These are phyloP conservation scores for Straminergon stramineum DNA, from an alignment of 225 moss, liverwort and hornwort species.

Conservation along the genomic window DNA sequence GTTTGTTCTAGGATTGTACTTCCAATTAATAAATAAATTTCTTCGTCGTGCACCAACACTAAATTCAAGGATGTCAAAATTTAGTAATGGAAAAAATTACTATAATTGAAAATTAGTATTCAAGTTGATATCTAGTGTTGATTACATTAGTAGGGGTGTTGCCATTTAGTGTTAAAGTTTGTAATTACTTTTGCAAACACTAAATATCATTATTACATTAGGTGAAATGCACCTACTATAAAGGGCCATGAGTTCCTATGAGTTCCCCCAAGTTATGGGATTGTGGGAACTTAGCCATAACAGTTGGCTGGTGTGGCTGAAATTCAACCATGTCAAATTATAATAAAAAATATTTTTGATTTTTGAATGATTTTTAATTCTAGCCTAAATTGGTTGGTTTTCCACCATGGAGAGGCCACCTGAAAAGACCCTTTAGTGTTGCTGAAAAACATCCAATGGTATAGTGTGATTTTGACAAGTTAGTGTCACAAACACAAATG, in stretches of 20 bases:
- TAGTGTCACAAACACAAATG: background rate
- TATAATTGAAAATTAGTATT: background rate
- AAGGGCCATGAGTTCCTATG: no score
- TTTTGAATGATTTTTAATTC: no score
- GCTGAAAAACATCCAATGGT: no score
- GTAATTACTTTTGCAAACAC: background rate
- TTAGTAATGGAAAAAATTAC: background rate
- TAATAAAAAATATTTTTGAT: no score
- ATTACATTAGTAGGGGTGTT: background rate
- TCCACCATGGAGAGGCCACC: no score
- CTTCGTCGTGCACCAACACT: background rate
- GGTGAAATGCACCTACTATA: no score
- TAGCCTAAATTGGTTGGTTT: no score
- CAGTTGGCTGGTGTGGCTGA: no score
- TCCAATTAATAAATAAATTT: background rate
- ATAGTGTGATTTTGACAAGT: background rate
- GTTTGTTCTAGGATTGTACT: background rate
- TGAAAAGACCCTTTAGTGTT: no score
- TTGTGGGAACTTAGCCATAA: no score
- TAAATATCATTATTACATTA: background rate
- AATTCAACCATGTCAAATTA: no score
- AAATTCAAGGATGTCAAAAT: background rate
- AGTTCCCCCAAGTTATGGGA: no score
- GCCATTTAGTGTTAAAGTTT: background rate
- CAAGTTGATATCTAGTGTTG: background rate